phyloP scores from a whole-genome alignment of 225 moss, liverwort and hornwort genomes.

The Marchantia polymorpha region DNA sequence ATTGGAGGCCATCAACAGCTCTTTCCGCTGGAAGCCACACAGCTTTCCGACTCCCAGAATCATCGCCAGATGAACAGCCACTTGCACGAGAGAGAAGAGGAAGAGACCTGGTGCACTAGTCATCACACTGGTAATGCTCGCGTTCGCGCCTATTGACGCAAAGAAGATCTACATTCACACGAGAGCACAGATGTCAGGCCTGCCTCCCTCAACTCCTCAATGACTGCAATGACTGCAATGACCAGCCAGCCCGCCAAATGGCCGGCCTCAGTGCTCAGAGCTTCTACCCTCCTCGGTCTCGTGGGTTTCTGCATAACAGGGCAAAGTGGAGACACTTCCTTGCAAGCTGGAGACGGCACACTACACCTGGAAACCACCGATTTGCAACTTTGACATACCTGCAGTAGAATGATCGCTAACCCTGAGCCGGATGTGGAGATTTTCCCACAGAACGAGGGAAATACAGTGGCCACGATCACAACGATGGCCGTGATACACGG shows the following conservation, averaged over 20 bases:
- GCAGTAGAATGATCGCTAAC: conserved; percentile 75
- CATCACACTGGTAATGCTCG: conserved; percentile 76
- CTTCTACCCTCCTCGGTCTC: too few species aligned
- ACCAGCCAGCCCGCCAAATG: too few species aligned
- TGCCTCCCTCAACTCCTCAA: too few species aligned
- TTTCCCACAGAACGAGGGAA: conserved; percentile 68
- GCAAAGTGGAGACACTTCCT: too few species aligned
- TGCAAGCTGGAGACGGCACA: too few species aligned
- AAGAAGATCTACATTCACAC: conserved; percentile 69
- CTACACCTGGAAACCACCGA: too few species aligned
- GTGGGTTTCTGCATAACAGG: too few species aligned
- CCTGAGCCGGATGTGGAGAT: conserved; percentile 76
- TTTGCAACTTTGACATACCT: conserved; percentile 42
- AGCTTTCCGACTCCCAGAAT: conserved; percentile 78
- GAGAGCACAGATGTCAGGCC: background rate
- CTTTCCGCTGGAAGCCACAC: conserved; percentile 70
- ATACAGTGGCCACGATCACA: conserved; percentile 70
- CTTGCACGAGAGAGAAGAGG: conserved; percentile 76
- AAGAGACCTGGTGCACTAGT: conserved; percentile 87
- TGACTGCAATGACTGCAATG: too few species aligned
- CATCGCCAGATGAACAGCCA: conserved; percentile 77
- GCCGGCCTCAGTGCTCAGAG: too few species aligned
- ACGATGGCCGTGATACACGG: conserved; percentile 88
- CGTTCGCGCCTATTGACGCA: conserved; percentile 86
- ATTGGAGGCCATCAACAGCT: conserved; percentile 88